Evolutionary conservation across 192 early-diverging fungal genomes (phyloP).

Genomic region (Podila epicladia): DNA sequence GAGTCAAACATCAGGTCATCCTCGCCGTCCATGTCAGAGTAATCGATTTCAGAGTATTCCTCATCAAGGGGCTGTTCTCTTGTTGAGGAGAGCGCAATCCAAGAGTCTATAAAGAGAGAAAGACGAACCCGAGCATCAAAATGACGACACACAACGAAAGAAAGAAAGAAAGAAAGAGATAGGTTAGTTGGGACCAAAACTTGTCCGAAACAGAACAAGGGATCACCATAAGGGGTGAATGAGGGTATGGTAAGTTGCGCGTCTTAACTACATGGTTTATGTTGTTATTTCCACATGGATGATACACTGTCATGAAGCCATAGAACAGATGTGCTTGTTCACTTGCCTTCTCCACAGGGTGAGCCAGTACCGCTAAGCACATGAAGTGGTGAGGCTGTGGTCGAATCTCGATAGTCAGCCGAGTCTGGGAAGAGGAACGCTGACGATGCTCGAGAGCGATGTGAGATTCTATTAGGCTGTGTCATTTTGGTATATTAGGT

Average conservation of each 20-base stretch:
- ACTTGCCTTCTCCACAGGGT: slow-evolving; percentile 50
- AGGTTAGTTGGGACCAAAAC: background rate
- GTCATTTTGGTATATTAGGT: background rate
- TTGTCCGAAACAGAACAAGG: background rate
- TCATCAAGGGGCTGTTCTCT: slow-evolving; percentile 44
- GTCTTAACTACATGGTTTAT: too few relatives aligned
- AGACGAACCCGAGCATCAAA: background rate
- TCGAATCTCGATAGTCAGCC: slow-evolving; percentile 37
- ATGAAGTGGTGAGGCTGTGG: slow-evolving; percentile 30
- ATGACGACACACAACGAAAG: background rate
- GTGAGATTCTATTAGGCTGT: slow-evolving; percentile 11
- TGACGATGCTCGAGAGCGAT: slow-evolving; percentile 31
- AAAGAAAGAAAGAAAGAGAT: background rate
- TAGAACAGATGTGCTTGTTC: too few relatives aligned
- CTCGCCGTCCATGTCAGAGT: slow-evolving; percentile 50
- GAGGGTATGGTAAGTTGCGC: too few relatives aligned
- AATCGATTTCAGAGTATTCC: slow-evolving; percentile 49
- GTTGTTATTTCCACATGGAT: too few relatives aligned
- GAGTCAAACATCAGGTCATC: slow-evolving; percentile 51
- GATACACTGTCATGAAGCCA: too few relatives aligned
- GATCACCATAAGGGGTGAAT: too few relatives aligned
- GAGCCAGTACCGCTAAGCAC: slow-evolving; percentile 43
- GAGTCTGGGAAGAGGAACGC: slow-evolving; percentile 42
- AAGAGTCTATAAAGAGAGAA: slow-evolving; percentile 20
- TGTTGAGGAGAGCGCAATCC: slow-evolving; percentile 35